Conservation (phyloP, 139 green algal genomes). For the Tetraselmis striata region DNA sequence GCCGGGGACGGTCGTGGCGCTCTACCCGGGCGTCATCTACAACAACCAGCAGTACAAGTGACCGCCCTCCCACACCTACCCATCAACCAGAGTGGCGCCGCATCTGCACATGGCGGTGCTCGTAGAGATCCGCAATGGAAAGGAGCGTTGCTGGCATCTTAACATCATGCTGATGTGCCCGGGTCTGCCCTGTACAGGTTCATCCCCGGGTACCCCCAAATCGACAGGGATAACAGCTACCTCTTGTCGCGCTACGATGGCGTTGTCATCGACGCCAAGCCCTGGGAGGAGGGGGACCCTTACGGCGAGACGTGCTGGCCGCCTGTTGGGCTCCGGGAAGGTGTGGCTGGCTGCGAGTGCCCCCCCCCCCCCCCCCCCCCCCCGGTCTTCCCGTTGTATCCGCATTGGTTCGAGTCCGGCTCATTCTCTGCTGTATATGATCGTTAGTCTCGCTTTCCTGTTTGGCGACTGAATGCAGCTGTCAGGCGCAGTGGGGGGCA, state of each 20-base stretch:
- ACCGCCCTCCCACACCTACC: too few species aligned
- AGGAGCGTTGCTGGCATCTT: not conserved
- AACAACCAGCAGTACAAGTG: conserved; percentile 26
- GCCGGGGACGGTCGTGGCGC: conserved; percentile 42
- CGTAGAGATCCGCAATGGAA: too few species aligned
- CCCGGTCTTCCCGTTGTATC: too few species aligned
- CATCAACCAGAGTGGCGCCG: too few species aligned
- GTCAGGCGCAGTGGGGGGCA: too few species aligned
- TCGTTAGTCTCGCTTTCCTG: too few species aligned
- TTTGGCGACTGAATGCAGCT: too few species aligned
- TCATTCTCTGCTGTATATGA: too few species aligned
- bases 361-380: too few species aligned
- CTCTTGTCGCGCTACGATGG: conserved; percentile 55
- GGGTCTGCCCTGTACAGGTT: conserved; percentile 17
- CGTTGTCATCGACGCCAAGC: conserved; percentile 46
- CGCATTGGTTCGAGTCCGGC: too few species aligned
- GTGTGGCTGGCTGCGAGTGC: too few species aligned
- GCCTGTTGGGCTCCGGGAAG: not conserved
- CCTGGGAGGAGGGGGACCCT: conserved; percentile 33
- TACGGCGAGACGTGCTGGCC: not conserved
- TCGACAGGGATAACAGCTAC: conserved; percentile 47
- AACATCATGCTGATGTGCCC: not conserved
- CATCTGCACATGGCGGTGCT: too few species aligned
- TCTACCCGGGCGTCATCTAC: conserved; percentile 65
- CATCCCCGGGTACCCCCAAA: conserved; percentile 52